These are phyloP conservation scores for Globisporangium irregulare DNA, from an alignment of 352 stramenopile genomes.

Conservation along the genomic window DNA sequence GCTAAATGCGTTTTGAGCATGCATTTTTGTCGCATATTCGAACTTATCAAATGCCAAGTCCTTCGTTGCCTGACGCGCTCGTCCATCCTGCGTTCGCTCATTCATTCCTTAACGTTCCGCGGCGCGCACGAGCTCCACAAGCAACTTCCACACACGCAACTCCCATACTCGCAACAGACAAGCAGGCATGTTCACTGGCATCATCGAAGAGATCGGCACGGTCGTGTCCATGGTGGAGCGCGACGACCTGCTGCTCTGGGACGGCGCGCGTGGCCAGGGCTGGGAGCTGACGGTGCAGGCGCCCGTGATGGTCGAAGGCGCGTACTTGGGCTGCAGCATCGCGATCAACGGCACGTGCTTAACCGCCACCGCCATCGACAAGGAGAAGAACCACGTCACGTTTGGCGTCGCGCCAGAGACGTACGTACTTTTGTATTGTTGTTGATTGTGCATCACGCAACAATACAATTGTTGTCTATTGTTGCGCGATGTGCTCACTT, in stretches of 20 bases:
- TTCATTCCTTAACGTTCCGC: conserved; percentile 4
- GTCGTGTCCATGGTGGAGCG: conserved; percentile 91
- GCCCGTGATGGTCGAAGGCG: conserved; percentile 76
- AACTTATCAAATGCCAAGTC: no score
- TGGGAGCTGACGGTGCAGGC: conserved; percentile 89
- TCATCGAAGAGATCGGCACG: conserved; percentile 98
- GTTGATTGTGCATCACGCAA: not conserved
- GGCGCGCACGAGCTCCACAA: not conserved
- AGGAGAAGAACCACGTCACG: conserved; percentile 73
- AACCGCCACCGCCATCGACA: conserved; percentile 90
- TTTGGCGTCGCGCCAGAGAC: conserved; percentile 97
- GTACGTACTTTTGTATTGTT: conserved; percentile 18
- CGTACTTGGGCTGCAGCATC: conserved; percentile 94
- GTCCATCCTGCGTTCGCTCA: no score
- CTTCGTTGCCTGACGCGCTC: not conserved
- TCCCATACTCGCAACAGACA: not conserved
- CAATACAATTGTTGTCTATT: not conserved
- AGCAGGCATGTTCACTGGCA: conserved; percentile 94
- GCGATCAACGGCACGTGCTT: conserved; percentile 97
- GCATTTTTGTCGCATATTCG: no score
- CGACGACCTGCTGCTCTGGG: conserved; percentile 94
- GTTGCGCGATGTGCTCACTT: not conserved
- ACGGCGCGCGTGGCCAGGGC: conserved; percentile 87
- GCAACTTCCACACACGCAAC: not conserved
- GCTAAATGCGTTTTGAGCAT: no score